These are phyloP conservation scores for Zoysia matrella DNA, from an alignment of 202 grass and related monocot species.

Conservation along the genomic window DNA sequence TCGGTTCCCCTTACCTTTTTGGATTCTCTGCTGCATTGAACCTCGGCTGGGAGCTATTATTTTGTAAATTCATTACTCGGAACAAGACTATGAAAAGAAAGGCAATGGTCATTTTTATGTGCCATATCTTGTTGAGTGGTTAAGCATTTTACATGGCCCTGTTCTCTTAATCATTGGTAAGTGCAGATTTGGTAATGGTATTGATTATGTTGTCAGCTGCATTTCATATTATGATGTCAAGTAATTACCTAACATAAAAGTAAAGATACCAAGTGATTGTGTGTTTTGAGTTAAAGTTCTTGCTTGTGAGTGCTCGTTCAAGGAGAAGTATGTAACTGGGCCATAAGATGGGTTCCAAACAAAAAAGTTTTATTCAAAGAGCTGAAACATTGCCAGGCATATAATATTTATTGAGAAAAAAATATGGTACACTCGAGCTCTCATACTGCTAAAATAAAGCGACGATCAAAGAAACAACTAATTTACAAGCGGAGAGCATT, in stretches of 20 bases:
- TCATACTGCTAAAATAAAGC: constrained; percentile 12
- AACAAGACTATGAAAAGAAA: background rate
- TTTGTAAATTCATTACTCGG: background rate
- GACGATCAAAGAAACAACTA: constrained; percentile 35
- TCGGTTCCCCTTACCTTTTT: background rate
- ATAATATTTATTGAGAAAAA: constrained; percentile 3
- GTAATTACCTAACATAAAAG: background rate
- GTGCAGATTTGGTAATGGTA: background rate
- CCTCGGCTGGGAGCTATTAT: background rate
- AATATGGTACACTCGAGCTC: constrained; percentile 38
- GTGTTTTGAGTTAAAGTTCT: background rate
- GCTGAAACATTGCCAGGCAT: constrained; percentile 4
- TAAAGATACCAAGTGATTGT: background rate
- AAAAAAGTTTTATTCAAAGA: constrained; percentile 4
- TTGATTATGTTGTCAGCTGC: background rate
- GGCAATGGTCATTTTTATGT: background rate
- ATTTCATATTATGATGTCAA: background rate
- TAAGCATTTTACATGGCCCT: background rate
- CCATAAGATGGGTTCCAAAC: background rate
- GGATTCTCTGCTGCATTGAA: too few species aligned
- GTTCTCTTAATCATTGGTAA: background rate
- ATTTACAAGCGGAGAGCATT: constrained; percentile 41
- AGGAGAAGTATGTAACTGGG: background rate
- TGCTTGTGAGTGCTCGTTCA: background rate
- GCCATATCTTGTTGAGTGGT: background rate